These are phyloP conservation scores for Penicillium psychrofluorescens DNA, from an alignment of 495 filamentous ascomycete species.

Conservation along the genomic window DNA sequence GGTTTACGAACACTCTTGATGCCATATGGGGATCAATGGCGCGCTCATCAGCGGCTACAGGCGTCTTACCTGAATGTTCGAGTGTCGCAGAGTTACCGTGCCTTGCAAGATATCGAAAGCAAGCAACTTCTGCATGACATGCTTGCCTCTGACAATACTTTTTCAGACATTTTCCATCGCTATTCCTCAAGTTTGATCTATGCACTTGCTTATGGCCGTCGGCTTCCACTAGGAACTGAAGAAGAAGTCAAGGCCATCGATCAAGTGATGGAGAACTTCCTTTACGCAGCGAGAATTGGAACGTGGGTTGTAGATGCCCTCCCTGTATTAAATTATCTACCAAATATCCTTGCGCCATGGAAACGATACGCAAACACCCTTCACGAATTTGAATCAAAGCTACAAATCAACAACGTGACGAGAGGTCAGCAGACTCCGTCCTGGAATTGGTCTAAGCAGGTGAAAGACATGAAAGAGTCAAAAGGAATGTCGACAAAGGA, in stretches of 20 bases:
- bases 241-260: conserved; percentile 16
- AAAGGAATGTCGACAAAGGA: conserved; percentile 12
- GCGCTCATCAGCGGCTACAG: conserved; percentile 4
- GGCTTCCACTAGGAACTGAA: conserved; percentile 23
- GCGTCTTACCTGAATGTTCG: background rate
- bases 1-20: conserved; percentile 14
- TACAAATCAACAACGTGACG: conserved; percentile 9
- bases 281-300: too few relatives aligned
- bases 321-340: conserved; percentile 37
- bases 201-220: conserved; percentile 50
- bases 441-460: conserved; percentile 3
- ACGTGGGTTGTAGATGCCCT: conserved; percentile 7
- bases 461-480: background rate
- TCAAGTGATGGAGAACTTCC: conserved; percentile 8
- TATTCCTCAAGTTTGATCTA: conserved; percentile 54
- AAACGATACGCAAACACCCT: conserved; percentile 34
- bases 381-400: conserved; percentile 12
- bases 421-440: background rate
- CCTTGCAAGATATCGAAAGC: conserved; percentile 10
- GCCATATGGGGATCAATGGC: conserved; percentile 8
- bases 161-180: conserved; percentile 49
- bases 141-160: conserved; percentile 12
- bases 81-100: background rate
- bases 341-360: conserved; percentile 40
- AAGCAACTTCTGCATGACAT: conserved; percentile 10